Percentiles rank a stretch among this genome's conserved stretches.
These are phyloP conservation scores for Talaromyces rugulosus DNA, from an alignment of 2,329 filamentous ascomycete genomes.

Conservation along the genomic window DNA sequence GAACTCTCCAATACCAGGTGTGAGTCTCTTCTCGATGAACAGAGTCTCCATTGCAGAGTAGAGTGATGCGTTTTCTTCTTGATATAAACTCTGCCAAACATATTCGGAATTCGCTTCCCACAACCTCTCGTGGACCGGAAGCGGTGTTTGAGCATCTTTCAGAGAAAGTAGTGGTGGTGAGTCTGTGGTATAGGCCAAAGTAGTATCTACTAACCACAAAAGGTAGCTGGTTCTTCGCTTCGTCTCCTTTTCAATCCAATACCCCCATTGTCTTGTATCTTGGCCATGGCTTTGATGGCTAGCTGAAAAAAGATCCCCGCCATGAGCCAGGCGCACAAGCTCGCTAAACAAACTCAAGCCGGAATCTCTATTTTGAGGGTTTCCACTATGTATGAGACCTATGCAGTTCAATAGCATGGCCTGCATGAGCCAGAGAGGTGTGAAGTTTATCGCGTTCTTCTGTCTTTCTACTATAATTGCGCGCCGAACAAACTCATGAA, in stretches of 20 bases:
- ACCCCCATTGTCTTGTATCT: conserved; percentile 22
- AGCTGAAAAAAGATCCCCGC: conserved; percentile 20
- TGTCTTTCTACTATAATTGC: conserved; percentile 33
- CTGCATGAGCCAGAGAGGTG: conserved; percentile 27
- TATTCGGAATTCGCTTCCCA: conserved; percentile 36
- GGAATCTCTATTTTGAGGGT: conserved; percentile 21
- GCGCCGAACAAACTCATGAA: conserved; percentile 41
- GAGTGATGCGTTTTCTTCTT: conserved; percentile 32
- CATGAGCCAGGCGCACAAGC: conserved; percentile 21
- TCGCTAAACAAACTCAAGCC: conserved; percentile 25
- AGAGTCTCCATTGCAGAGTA: conserved; percentile 41
- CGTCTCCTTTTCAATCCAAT: conserved; percentile 36
- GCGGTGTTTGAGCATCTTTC: conserved; percentile 35
- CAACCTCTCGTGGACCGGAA: conserved; percentile 38
- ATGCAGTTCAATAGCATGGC: conserved; percentile 29
- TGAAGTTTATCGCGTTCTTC: conserved; percentile 13
- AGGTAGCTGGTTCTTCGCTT: conserved; percentile 38
- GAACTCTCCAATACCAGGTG: conserved; percentile 45
- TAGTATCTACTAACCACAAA: conserved; percentile 43
- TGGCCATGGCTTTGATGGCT: neutral
- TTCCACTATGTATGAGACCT: conserved; percentile 25
- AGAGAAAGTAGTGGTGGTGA: conserved; percentile 32
- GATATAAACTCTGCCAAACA: conserved; percentile 27
- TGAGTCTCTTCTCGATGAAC: conserved; percentile 48
- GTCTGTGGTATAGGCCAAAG: conserved; percentile 34